phyloP scores from a whole-genome alignment of 2,329 filamentous ascomycete genomes.

The Aspergillus sp. region DNA sequence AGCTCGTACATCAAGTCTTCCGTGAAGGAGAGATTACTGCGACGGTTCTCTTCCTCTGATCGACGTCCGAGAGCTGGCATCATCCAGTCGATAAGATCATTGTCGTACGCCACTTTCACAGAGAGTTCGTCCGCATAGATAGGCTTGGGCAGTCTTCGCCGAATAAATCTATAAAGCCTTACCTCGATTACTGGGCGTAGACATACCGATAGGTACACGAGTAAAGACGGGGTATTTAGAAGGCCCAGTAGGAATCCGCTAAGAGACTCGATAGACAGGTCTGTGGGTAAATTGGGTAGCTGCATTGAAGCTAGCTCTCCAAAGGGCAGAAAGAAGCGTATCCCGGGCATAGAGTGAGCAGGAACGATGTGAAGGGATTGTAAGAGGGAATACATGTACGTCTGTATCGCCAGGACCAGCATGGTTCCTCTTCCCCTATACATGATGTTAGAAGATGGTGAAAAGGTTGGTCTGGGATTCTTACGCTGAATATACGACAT shows the following conservation, averaged over 20 bases:
- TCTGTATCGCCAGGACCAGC: conserved; percentile 42
- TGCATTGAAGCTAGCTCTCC: conserved; percentile 37
- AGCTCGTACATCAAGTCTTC: conserved; percentile 44
- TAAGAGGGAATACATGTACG: conserved; percentile 46
- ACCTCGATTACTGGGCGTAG: conserved; percentile 42
- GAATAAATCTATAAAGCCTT: conserved; percentile 43
- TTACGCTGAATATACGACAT: conserved; percentile 33
- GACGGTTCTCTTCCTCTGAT: conserved; percentile 43
- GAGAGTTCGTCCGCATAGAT: conserved; percentile 44
- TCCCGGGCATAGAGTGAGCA: conserved; percentile 32
- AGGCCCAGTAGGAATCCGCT: conserved; percentile 28
- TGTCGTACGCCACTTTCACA: conserved; percentile 44
- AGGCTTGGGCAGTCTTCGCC: conserved; percentile 45
- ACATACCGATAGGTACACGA: conserved; percentile 40
- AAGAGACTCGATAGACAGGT: conserved; percentile 31
- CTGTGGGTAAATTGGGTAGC: conserved; percentile 31
- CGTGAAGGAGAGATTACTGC: conserved; percentile 37
- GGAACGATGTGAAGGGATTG: conserved; percentile 46
- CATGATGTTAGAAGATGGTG: not conserved
- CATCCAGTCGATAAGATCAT: conserved; percentile 48
- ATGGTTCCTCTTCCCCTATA: conserved; percentile 37
- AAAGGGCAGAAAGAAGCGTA: conserved; percentile 41
- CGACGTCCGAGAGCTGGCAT: conserved; percentile 43
- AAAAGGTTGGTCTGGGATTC: conserved; percentile 10
- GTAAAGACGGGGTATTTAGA: conserved; percentile 37